Conservation (phyloP, 1,284 basidiomycete species). For the Cryptococcus maquisensis region DNA sequence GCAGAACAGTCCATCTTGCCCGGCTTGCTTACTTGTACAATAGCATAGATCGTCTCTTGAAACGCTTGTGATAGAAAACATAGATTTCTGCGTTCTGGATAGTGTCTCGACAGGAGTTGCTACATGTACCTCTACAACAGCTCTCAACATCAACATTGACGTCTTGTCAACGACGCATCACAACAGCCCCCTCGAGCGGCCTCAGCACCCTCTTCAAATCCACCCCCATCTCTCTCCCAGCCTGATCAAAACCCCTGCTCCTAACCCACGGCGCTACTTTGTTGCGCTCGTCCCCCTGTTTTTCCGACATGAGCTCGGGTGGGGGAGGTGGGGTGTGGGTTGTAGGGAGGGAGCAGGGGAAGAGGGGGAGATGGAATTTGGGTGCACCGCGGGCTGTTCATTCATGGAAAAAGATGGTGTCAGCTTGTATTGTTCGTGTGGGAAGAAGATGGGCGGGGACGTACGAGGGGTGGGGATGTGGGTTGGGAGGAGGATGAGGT, state of each 20-base stretch:
- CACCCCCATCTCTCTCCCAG: background rate
- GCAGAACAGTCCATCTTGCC: background rate
- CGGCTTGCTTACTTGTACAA: background rate
- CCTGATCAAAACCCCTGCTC: slow-evolving; percentile 1
- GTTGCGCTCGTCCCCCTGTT: background rate
- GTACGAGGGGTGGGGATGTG: slow-evolving; percentile 8
- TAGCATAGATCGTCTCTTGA: background rate
- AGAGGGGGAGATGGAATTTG: slow-evolving; percentile 2
- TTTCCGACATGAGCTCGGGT: background rate
- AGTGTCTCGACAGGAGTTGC: background rate
- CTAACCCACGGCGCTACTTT: slow-evolving; percentile 5
- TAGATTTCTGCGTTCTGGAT: too few species aligned
- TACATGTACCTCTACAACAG: background rate
- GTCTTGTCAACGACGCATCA: background rate
- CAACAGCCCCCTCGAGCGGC: background rate
- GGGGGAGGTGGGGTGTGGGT: background rate
- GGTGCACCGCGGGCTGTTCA: slow-evolving; percentile 3
- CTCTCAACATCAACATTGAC: too few species aligned
- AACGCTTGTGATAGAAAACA: too few species aligned
- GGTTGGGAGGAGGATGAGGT: slow-evolving; percentile 2
- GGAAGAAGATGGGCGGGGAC: background rate
- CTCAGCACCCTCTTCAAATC: slow-evolving; percentile 1
- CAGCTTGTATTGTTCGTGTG: background rate
- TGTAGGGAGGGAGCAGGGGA: background rate
- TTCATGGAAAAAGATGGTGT: too few species aligned